Base-by-base conservation (phyloP, 2,329 filamentous ascomycete genomes). In the Penicillium concentricum region DNA sequence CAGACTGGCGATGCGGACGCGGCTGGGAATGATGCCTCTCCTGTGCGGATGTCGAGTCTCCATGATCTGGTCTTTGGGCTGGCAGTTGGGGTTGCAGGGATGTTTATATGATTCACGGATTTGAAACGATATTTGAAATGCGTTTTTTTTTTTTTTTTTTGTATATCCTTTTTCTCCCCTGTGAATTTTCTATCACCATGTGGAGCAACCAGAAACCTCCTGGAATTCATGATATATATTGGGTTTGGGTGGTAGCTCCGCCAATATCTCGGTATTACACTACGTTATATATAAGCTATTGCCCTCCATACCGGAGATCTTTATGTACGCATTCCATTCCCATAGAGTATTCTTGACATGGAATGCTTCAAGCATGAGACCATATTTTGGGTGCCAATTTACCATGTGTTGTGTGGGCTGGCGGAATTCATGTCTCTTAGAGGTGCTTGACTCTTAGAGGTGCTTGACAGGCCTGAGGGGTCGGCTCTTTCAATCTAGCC, bases 11-110 rank as follows among this genome's bases (percentile, higher is more conserved):
- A 20, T 69, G 16, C 44, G n/a, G 61, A 60, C 18, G 67, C 65
- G 5, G 64, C 58, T 45, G 68, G 62, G n/a, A 72, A 69, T 50
- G 58, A 60, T 38, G 70, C 68, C 16, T 61, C 59, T 32, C 63
- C 69, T 35, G 60, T 63, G n/a, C 67, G 68, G 57, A 66, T 69
- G n/a, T 70, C 74, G 22, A 73, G 72, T 55, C 58, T 79, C 2
- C 76, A 79, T 59, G 77, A 77, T 58, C 66, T 78, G 34, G 67
- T 71, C 13, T 67, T 76, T 9, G 78, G 76, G 7, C 54, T 78
- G 16, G 68, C 71, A 42, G 72, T 82, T 58, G 81, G 79, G 0
- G 69, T 81, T 59, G 76, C 76, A 4, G 79, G 79, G 1, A 71
- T 77, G 67, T 70, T 77, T 63, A 67, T 76, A 61, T 77, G 64